Evolutionary conservation across 2,329 filamentous ascomycete species (phyloP), one percentile per base, ranked within the genome.

Genomic region (Stagonosporopsis vannaccii): DNA sequence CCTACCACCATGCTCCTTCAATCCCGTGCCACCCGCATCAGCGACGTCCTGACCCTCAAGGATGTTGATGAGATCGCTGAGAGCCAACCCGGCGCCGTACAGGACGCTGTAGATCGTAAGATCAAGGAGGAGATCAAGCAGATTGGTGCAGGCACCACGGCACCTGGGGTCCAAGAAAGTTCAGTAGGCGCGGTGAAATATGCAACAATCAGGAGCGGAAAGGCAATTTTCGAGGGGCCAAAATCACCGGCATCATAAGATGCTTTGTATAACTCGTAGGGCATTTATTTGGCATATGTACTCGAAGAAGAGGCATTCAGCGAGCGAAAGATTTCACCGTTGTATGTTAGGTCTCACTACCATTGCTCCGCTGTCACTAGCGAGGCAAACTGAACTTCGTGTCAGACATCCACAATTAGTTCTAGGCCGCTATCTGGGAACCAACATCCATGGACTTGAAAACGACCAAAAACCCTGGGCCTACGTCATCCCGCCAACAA

Each of bases 61-160:
- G 89, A 99, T 63, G 85, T 98, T 52, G 93, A 96, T 65, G 95
- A 98, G 78, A 90, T 97, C 58, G 94, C 94, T 0, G 89, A 93
- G 70, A 82, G 87, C 6, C 90, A 92, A 28, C 86, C 91, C 0
- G 94, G 93, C 1, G 82, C 84, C 1, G 83, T 90, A 0, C 80
- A 86, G 2, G 80, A 85, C 32, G 87, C 87, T 2, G 70, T 74
- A 0, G 45, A 67, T 1, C 62, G 65, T 17, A 75, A 74, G 54
- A 75, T 75, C 55, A 65, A 67, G 23, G 67, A 72, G n/a, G 72
- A 75, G 40, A 71, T 75, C 58, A 74, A 71, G 56, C 67, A 72
- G 13, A 71, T 75, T 36, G 65, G 43, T 32, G 52, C 59, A 17
- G 65, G 64, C 11, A 60, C 62, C 7, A 60, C 44, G 28, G 54